Percentiles rank a stretch among this genome's conserved stretches.
These are phyloP conservation scores for Aspergillus niger DNA, from an alignment of 2,329 filamentous ascomycete species.

Conservation along the genomic window DNA sequence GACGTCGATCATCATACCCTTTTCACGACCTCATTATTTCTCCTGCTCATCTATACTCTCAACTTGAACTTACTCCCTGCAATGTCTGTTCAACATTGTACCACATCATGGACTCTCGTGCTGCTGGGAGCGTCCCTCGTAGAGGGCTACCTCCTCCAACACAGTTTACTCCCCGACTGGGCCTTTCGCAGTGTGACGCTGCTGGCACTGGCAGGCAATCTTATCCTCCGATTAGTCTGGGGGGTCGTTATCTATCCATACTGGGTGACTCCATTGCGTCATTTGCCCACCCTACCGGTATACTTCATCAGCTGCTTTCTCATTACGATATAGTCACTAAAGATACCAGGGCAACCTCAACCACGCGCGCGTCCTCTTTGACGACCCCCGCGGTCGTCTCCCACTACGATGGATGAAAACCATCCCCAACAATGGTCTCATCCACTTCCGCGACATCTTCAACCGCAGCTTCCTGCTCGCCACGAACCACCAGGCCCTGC, in stretches of 20 bases:
- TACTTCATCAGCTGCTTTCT: background rate
- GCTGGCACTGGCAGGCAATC: constrained; percentile 27
- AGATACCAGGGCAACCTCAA: constrained; percentile 28
- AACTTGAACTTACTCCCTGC: background rate
- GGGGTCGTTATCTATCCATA: constrained; percentile 52
- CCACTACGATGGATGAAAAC: constrained; percentile 52
- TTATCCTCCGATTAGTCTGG: constrained; percentile 37
- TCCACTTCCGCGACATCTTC: constrained; percentile 54
- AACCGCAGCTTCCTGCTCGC: constrained; percentile 38
- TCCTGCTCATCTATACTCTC: background rate
- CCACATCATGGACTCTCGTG: background rate
- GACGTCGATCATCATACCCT: background rate
- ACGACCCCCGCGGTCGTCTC: constrained; percentile 34
- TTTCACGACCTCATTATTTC: too few species aligned
- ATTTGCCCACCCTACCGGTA: constrained; percentile 51
- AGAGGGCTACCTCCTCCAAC: constrained; percentile 35
- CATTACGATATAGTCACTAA: constrained; percentile 5
- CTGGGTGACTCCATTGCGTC: constrained; percentile 53
- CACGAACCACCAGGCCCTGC: constrained; percentile 44
- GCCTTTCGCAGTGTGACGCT: constrained; percentile 29
- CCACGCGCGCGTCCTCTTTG: constrained; percentile 33
- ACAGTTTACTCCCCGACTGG: constrained; percentile 25
- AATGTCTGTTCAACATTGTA: background rate
- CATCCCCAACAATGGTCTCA: constrained; percentile 58
- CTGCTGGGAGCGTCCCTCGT: constrained; percentile 24